Evolutionary conservation across 305 asterid genomes (phyloP), one percentile per base, ranked within the genome.

Genomic region (Solanum hybrid): DNA sequence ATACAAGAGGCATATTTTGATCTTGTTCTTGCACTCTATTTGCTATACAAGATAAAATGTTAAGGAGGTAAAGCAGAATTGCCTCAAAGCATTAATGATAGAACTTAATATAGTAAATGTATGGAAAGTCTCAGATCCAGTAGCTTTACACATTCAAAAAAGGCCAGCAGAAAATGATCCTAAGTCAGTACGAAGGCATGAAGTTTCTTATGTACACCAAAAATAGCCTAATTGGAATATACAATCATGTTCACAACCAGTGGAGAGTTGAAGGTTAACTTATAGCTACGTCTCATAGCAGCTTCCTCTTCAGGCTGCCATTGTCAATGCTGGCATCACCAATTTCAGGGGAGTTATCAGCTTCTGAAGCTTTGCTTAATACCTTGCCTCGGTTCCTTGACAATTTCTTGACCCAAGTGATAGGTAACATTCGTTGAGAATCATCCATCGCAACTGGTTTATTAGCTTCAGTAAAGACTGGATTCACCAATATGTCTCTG

Each of bases 371-470:
- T 29, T 69, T 84, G 17, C 10, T 27, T 72, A 88, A 10, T 31
- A 89, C 36, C 82, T 26, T 82, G 51, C 88, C 92, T 64, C 56
- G 79, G 84, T 91, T 91, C 88, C 90, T 87, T 12, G 92, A 88
- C 32, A 73, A 19, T 85, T 88, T 92, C 91, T 89, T 91, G 14
- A 73, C 45, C 13, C 86, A 82, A 4, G 75, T 64, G 24, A 82
- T 31, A 4, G 32, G 60, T 72, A 31, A 64, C 10, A 26, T 13
- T 45, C 78, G 26, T 4, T 75, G 88, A 85, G 88, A 51, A 84
- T 84, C 24, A 42, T 90, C 85, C 40, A 35, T 31, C 72, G 75
- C 78, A 34, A 88, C 91, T 26, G 37, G 40, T 79, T 76, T 76
- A 35, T 35, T 78, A 32, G 87, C 89, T 27, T 80, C 77, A 51